Evolutionary conservation across 306 rosid genomes (phyloP).

Genomic region (Benincasa hispida): DNA sequence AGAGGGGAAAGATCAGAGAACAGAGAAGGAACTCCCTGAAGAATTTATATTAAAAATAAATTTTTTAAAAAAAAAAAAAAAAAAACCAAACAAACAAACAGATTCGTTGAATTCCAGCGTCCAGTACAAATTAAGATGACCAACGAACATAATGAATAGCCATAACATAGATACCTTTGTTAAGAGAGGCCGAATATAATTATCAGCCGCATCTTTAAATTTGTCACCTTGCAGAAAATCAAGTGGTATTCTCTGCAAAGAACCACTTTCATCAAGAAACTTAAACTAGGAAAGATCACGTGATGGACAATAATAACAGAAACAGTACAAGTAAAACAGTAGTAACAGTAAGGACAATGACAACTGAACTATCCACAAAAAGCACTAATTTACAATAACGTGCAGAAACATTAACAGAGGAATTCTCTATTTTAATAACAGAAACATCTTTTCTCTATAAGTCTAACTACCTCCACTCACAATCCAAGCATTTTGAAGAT

Average conservation of each 20-base stretch:
- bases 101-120: not conserved
- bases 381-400: not conserved
- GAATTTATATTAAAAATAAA: no score
- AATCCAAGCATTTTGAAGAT: no score
- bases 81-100: not conserved
- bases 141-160: conserved; percentile 1
- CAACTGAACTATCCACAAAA: not conserved
- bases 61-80: no score
- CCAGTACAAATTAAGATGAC: conserved; percentile 7
- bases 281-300: not conserved
- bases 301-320: not conserved
- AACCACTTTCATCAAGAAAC: conserved; percentile 7
- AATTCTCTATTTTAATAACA: not conserved
- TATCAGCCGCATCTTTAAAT: conserved; percentile 79
- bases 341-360: not conserved
- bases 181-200: conserved; percentile 81
- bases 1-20: conserved; percentile 91
- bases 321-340: not conserved
- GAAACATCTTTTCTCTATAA: not conserved
- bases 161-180: conserved; percentile 49
- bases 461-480: no score
- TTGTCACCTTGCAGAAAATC: conserved; percentile 81
- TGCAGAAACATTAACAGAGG: not conserved
- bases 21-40: conserved; percentile 95
- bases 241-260: conserved; percentile 83